Percentiles rank a stretch among this genome's conserved stretches.
Conservation (phyloP, 495 filamentous ascomycete genomes). For the Aspergillus indologenus region DNA sequence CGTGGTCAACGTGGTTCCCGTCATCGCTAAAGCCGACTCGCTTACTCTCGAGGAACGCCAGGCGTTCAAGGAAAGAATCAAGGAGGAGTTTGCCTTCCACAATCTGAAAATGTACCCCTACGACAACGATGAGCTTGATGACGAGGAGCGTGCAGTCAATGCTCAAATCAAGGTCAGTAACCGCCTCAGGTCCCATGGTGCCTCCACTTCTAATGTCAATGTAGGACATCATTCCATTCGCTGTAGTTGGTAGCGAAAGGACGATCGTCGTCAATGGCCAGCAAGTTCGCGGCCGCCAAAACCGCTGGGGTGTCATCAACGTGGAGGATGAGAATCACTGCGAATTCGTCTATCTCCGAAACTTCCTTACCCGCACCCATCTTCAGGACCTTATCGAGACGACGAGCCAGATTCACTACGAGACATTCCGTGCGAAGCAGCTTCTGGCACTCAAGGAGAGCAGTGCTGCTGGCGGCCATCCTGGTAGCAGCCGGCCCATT, state of each 20-base stretch:
- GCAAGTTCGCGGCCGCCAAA: slow-evolving; percentile 96
- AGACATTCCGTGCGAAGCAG: slow-evolving; percentile 99
- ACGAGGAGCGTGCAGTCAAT: slow-evolving; percentile 92
- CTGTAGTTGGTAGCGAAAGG: slow-evolving; percentile 96
- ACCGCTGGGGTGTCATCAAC: slow-evolving; percentile 99
- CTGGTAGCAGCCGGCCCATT: slow-evolving; percentile 80
- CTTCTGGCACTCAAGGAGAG: slow-evolving; percentile 96
- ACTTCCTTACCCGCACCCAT: slow-evolving; percentile 97
- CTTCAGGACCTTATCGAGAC: slow-evolving; percentile 98
- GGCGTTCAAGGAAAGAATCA: slow-evolving; percentile 98
- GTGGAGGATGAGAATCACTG: slow-evolving; percentile 99
- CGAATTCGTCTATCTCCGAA: slow-evolving; percentile 96
- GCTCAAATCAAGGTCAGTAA: slow-evolving; percentile 83
- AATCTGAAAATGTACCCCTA: slow-evolving; percentile 99
- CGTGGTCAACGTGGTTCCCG: slow-evolving; percentile 97
- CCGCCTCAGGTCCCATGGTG: neutral
- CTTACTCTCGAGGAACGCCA: slow-evolving; percentile 92
- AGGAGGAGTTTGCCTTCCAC: slow-evolving; percentile 99
- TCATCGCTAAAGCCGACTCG: slow-evolving; percentile 97
- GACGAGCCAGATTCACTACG: slow-evolving; percentile 99
- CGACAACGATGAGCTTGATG: slow-evolving; percentile 97
- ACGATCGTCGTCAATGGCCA: slow-evolving; percentile 96
- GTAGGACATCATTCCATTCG: slow-evolving; percentile 93
- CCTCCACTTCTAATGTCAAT: slow-evolving; percentile 23
- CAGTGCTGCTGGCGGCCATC: slow-evolving; percentile 75